Base-by-base conservation (phyloP, 1,284 basidiomycete species). In the Exobasidium rhododendri region DNA sequence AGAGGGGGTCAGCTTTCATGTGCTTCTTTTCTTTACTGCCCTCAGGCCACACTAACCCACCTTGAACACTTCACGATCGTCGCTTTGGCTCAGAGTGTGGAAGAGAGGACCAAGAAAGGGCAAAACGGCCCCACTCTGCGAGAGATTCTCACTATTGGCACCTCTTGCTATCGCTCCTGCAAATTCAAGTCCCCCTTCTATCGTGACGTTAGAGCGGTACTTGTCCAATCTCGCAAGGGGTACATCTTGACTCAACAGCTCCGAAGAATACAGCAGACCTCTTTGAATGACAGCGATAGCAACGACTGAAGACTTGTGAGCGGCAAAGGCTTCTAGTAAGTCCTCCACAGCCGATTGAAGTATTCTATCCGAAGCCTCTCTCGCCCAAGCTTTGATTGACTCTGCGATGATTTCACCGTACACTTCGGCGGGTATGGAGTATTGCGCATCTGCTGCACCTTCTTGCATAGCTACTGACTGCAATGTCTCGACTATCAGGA, bases 401-500 rank as follows among this genome's bases (percentile, higher is more conserved):
- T 81, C 86, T 88, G 56, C 52, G 10, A 69, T 68, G 17, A 76
- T 70, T 35, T 70, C 67, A 13, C 63, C 68, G 20, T 68, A 68
- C 40, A 68, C 63, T 29, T 59, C n/a, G 13, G 61, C 40, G 26
- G 58, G 20, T 7, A 61, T 20, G 3, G 26, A 35, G 20, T 51
- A 30, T 17, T 56, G 51, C 5, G n/a, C 40, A 28, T 53, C 24
- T 58, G 49, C 22, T 0, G 63, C 91, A 46, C 83, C 84, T 50
- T 86, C 86, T 44, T 87, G 84, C 64, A 89, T 87, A 2, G 94
- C 84, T 30, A 88, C 86, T 0, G 92, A 81, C 3, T 94, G 86
- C 1, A 89, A 86, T 1, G 88, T 89, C 77, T 97, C 93, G 26
- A 97, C 83, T 28, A 97, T 86, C 7, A 97, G 85, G n/a, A 90